Percentiles rank a stretch among this genome's conserved stretches.
Evolutionary conservation across 768 basidiomycete genomes (phyloP).

Genomic region (Rhodotorula toruloides): DNA sequence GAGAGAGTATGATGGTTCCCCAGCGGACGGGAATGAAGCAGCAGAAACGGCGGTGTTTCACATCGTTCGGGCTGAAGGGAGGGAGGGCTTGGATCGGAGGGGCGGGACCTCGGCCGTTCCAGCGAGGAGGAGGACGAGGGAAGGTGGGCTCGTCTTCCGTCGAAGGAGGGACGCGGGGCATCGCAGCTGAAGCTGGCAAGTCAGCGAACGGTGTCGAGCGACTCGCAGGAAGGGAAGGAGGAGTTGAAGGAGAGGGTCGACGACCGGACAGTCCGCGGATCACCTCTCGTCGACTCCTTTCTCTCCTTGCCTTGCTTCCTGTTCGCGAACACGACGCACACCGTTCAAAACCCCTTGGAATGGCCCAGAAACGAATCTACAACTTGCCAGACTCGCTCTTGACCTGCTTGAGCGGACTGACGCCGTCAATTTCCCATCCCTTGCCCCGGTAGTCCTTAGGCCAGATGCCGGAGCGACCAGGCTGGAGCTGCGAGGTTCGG

Average conservation of each 20-base stretch:
- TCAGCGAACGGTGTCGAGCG: no score
- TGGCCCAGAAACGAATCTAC: neutral
- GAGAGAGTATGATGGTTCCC: neutral
- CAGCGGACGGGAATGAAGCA: conserved; percentile 9
- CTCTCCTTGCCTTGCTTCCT: no score
- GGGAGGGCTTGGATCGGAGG: no score
- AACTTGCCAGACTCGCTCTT: conserved; percentile 2
- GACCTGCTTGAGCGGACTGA: conserved; percentile 5
- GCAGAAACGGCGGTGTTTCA: conserved; percentile 3
- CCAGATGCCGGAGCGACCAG: conserved; percentile 28
- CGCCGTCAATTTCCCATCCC: conserved; percentile 16
- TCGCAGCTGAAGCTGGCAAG: no score
- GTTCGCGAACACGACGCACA: neutral
- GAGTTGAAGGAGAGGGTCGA: no score
- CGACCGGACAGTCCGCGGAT: no score
- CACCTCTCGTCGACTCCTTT: no score
- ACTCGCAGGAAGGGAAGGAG: no score
- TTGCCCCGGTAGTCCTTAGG: conserved; percentile 12
- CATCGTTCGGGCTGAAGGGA: neutral
- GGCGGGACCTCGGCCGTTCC: no score
- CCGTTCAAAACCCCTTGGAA: neutral
- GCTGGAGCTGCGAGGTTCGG: no score
- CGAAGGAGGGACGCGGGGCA: no score
- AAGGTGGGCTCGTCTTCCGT: neutral
- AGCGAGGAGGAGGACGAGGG: neutral